These are phyloP conservation scores for Podila minutissima DNA, from an alignment of 192 early-diverging fungal genomes.

Conservation along the genomic window DNA sequence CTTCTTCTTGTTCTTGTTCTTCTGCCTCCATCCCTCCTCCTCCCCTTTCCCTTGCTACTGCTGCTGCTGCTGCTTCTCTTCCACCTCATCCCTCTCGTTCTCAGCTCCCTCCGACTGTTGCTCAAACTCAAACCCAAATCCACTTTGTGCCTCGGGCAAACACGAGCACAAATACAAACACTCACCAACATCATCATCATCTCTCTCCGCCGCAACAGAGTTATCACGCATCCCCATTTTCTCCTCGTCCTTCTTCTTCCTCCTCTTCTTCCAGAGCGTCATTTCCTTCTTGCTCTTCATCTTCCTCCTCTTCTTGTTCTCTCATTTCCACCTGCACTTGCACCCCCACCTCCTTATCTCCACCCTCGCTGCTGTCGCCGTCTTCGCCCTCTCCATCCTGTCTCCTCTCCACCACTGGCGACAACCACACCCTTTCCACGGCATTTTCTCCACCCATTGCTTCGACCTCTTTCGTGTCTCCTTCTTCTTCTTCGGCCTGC, in stretches of 20 bases:
- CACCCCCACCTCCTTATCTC: neutral
- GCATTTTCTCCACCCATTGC: neutral
- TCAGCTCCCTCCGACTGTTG: too few species aligned
- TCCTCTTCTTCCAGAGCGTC: neutral
- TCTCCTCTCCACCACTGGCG: neutral
- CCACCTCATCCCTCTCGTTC: neutral
- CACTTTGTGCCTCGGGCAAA: neutral
- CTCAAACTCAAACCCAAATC: neutral
- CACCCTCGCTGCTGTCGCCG: neutral
- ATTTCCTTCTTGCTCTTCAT: neutral
- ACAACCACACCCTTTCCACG: neutral
- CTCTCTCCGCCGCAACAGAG: too few species aligned
- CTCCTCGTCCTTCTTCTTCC: neutral
- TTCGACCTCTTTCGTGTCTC: neutral
- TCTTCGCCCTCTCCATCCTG: neutral
- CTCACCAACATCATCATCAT: neutral
- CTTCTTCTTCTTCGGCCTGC: too few species aligned
- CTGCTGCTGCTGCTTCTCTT: too few species aligned
- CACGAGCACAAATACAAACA: neutral
- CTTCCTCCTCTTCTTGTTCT: neutral
- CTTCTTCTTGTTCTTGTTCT: too few species aligned
- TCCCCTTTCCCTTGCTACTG: too few species aligned
- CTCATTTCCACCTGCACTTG: neutral
- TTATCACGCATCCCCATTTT: too few species aligned
- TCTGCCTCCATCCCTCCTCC: neutral